Evolutionary conservation across 2,329 filamentous ascomycete genomes (phyloP).

Genomic region (Nemania bipapillata): DNA sequence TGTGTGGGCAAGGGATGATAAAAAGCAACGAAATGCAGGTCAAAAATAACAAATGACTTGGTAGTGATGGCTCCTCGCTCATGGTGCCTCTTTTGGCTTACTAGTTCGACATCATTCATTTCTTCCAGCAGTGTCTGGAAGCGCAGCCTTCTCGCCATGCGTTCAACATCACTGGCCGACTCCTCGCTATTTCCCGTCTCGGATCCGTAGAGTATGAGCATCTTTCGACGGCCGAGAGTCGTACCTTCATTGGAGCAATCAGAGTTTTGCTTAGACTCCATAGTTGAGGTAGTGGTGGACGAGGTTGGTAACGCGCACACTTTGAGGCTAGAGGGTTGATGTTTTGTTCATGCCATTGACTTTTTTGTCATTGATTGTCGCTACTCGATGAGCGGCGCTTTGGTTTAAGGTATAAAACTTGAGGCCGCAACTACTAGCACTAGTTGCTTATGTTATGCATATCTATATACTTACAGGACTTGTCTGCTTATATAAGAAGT

Average conservation of each 20-base stretch:
- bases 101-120: constrained; percentile 79
- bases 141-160: constrained; percentile 77
- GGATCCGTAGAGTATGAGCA: constrained; percentile 87
- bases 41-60: background rate
- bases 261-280: constrained; percentile 40
- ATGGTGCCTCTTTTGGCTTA: too few relatives aligned
- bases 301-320: constrained; percentile 10
- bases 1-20: background rate
- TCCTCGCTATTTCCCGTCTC: constrained; percentile 96
- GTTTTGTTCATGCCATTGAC: too few relatives aligned
- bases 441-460: too few relatives aligned
- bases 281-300: constrained; percentile 22
- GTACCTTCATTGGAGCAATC: constrained; percentile 43
- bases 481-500: too few relatives aligned
- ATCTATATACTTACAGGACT: background rate
- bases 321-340: too few relatives aligned
- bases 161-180: constrained; percentile 83
- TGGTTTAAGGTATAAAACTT: background rate
- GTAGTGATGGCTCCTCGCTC: background rate
- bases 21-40: background rate
- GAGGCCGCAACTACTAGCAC: background rate
- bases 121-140: constrained; percentile 81
- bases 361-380: too few relatives aligned
- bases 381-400: background rate
- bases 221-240: constrained; percentile 53